Percentiles rank a stretch among this genome's conserved stretches.
Conservation (phyloP, 139 green algal genomes). For the Ulvella scutata region DNA sequence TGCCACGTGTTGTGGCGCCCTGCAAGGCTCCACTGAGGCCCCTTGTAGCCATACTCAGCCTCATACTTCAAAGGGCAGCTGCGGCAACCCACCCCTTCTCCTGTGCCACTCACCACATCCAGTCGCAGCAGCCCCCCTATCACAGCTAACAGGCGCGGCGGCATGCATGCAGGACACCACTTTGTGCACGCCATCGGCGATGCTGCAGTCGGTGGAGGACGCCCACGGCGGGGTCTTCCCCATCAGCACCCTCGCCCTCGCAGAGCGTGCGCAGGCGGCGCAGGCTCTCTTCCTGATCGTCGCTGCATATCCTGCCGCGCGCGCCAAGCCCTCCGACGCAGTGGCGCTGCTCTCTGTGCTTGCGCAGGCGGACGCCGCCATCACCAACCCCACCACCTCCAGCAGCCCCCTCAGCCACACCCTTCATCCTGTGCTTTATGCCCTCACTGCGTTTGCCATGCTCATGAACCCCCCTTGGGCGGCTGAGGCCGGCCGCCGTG, state of each 20-base stretch:
- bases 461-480: background rate
- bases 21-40: too few relatives aligned
- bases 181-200: background rate
- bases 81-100: too few relatives aligned
- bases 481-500: background rate
- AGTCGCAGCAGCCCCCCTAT: too few relatives aligned
- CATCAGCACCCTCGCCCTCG: background rate
- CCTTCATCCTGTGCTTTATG: background rate
- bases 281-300: background rate
- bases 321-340: background rate
- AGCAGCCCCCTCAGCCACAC: too few relatives aligned
- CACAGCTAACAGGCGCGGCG: too few relatives aligned
- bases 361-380: background rate
- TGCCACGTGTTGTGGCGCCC: too few relatives aligned
- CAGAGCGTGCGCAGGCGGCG: background rate
- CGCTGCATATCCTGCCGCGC: background rate
- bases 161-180: background rate
- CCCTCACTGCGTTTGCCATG: background rate
- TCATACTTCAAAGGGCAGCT: too few relatives aligned
- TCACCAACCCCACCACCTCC: background rate
- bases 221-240: background rate
- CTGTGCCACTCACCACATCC: too few relatives aligned
- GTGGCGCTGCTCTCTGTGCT: background rate
- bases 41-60: too few relatives aligned
- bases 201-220: background rate